A percentile compares a stretch with the other conserved stretches of the same genome.
These are phyloP conservation scores for Aaosphaeria arxii DNA, from an alignment of 2,329 filamentous ascomycete species.

Conservation along the genomic window DNA sequence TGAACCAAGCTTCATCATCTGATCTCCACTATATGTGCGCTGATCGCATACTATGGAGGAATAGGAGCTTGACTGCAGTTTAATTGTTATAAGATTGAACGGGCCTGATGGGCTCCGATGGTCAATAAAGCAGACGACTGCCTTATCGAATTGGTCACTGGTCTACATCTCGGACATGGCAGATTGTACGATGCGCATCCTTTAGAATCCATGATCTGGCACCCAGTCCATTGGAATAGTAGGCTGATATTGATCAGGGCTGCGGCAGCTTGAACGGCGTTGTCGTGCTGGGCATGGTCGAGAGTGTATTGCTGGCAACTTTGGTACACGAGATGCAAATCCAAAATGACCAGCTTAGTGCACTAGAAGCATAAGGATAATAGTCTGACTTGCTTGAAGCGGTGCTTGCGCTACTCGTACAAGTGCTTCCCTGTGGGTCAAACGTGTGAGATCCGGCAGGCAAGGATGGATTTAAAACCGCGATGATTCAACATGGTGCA, in stretches of 20 bases:
- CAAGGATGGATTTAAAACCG: no score
- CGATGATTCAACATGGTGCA: no score
- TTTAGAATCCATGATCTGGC: slow-evolving; percentile 44
- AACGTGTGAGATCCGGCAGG: slow-evolving; percentile 27
- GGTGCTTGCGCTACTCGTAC: slow-evolving; percentile 18
- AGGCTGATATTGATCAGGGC: slow-evolving; percentile 89
- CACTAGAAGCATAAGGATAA: slow-evolving; percentile 11
- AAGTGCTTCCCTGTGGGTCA: slow-evolving; percentile 21
- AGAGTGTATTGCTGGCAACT: slow-evolving; percentile 89
- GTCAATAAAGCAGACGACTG: no score
- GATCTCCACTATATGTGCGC: no score
- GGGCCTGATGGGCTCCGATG: no score
- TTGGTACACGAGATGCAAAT: slow-evolving; percentile 90
- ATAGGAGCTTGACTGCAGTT: no score
- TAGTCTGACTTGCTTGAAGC: slow-evolving; percentile 13
- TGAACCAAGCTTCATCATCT: no score
- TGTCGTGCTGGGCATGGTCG: slow-evolving; percentile 82
- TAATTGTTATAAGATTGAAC: no score
- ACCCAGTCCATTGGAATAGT: slow-evolving; percentile 70
- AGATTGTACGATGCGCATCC: slow-evolving; percentile 32
- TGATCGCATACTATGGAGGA: no score
- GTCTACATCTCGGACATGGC: slow-evolving; percentile 42
- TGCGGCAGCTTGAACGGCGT: slow-evolving; percentile 79
- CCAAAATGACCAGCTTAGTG: slow-evolving; percentile 70
- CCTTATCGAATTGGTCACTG: slow-evolving; percentile 36